These are phyloP conservation scores for Podospora pseudopauciseta DNA, from an alignment of 495 filamentous ascomycete genomes.

Conservation along the genomic window DNA sequence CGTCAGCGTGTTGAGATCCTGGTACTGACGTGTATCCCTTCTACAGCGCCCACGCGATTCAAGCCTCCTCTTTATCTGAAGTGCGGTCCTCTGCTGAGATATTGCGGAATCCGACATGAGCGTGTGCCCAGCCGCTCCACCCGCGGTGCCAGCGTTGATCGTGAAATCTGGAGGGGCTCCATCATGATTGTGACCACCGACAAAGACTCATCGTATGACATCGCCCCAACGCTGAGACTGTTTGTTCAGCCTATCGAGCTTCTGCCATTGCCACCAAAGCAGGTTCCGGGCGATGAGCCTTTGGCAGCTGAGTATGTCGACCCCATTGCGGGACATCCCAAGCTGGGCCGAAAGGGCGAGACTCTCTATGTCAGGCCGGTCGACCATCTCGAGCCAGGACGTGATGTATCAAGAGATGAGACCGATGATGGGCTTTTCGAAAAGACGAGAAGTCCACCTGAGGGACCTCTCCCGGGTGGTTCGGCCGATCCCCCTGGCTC, in stretches of 20 bases:
- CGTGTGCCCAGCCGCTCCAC: constrained; percentile 30
- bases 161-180: constrained; percentile 87
- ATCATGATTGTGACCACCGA: constrained; percentile 93
- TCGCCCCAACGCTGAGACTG: constrained; percentile 68
- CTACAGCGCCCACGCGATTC: constrained; percentile 62
- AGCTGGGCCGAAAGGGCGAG: constrained; percentile 73
- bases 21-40: constrained; percentile 14
- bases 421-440: constrained; percentile 81
- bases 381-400: constrained; percentile 69
- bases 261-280: constrained; percentile 71
- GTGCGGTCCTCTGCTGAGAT: constrained; percentile 85
- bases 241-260: constrained; percentile 85
- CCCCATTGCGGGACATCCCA: constrained; percentile 80
- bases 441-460: constrained; percentile 40
- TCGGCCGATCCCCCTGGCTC: constrained; percentile 40
- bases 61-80: constrained; percentile 79
- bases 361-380: constrained; percentile 81
- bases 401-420: constrained; percentile 71
- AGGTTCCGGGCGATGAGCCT: constrained; percentile 60
- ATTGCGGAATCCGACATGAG: constrained; percentile 72
- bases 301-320: constrained; percentile 81
- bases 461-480: constrained; percentile 31
- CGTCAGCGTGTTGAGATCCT: not conserved
- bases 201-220: constrained; percentile 73
- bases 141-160: constrained; percentile 42